Percentiles rank a stretch among this genome's conserved stretches.
Conservation (phyloP, 208 protist genomes). For the Leishmania arabica region DNA sequence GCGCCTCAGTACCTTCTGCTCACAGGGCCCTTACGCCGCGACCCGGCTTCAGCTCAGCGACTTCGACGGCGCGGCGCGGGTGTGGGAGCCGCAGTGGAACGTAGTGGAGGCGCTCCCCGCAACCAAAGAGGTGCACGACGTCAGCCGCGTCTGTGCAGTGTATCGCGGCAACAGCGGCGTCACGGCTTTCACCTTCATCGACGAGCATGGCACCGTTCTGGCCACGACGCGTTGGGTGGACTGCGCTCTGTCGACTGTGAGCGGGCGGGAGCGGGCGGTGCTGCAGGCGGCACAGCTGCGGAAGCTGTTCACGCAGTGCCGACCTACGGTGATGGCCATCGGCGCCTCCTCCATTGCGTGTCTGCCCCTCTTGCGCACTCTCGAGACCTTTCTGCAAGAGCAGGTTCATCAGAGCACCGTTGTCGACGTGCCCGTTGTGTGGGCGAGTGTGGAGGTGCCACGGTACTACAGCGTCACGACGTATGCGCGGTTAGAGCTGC, state of each 20-base stretch:
- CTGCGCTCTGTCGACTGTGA: constrained; percentile 57
- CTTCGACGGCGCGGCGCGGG: constrained; percentile 48
- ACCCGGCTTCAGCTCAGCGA: constrained; percentile 60
- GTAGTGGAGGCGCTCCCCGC: constrained; percentile 75
- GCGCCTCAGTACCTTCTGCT: constrained; percentile 61
- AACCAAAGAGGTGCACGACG: constrained; percentile 8
- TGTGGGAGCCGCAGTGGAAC: constrained; percentile 87
- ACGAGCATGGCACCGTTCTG: constrained; percentile 73
- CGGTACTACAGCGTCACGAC: constrained; percentile 58
- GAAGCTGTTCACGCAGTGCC: constrained; percentile 59
- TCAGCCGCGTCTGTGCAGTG: constrained; percentile 71
- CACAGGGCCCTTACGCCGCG: constrained; percentile 64
- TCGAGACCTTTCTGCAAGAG: constrained; percentile 70
- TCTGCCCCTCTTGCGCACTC: constrained; percentile 55
- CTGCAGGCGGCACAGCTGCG: constrained; percentile 65
- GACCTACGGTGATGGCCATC: constrained; percentile 72
- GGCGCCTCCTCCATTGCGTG: constrained; percentile 50
- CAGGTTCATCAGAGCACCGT: constrained; percentile 39
- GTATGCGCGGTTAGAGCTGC: constrained; percentile 53
- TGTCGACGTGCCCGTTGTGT: constrained; percentile 69
- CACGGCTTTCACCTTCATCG: constrained; percentile 74
- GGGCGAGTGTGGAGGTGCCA: constrained; percentile 71
- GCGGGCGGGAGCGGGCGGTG: constrained; percentile 47
- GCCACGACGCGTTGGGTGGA: constrained; percentile 75
- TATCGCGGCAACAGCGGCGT: constrained; percentile 74